Conservation (phyloP, 2,329 filamentous ascomycete genomes). For the Colletotrichum sp. region DNA sequence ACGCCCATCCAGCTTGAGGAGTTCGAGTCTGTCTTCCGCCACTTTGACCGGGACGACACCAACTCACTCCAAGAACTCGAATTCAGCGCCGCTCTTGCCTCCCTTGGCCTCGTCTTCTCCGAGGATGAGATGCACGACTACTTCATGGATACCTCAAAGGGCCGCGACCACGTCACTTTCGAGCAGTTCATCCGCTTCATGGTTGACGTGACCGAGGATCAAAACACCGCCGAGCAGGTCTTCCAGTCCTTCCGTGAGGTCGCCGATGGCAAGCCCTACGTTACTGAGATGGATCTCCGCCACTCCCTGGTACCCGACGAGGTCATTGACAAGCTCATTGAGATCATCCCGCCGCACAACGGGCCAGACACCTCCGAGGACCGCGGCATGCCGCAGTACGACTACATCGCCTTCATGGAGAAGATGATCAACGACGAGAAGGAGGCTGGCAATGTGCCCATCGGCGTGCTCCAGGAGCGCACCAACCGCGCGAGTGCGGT, state of each 20-base stretch:
- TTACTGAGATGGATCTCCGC: conserved; percentile 94
- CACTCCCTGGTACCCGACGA: conserved; percentile 97
- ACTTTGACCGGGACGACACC: conserved; percentile 92
- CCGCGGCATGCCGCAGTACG: conserved; percentile 83
- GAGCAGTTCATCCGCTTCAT: conserved; percentile 99
- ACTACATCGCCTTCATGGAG: conserved; percentile 98
- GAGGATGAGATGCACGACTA: conserved; percentile 98
- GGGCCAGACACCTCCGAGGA: conserved; percentile 89
- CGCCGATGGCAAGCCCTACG: conserved; percentile 97
- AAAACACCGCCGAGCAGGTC: conserved; percentile 98
- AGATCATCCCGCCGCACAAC: conserved; percentile 83
- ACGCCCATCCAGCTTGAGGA: conserved; percentile 98
- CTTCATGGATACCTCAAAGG: conserved; percentile 85
- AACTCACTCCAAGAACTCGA: conserved; percentile 93
- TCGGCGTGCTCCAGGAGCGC: conserved; percentile 37
- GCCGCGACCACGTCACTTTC: conserved; percentile 83
- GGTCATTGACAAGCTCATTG: conserved; percentile 89
- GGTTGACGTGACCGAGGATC: conserved; percentile 98
- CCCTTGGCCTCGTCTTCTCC: conserved; percentile 92
- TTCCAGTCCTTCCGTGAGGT: conserved; percentile 98
- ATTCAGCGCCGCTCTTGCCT: conserved; percentile 95
- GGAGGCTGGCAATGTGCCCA: conserved; percentile 30
- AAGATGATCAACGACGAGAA: conserved; percentile 66
- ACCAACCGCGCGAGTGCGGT: conserved; percentile 35
- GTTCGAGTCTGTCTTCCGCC: conserved; percentile 97